Base-by-base conservation (phyloP, 2,329 filamentous ascomycete genomes). In the Aspergillus tubingensis region DNA sequence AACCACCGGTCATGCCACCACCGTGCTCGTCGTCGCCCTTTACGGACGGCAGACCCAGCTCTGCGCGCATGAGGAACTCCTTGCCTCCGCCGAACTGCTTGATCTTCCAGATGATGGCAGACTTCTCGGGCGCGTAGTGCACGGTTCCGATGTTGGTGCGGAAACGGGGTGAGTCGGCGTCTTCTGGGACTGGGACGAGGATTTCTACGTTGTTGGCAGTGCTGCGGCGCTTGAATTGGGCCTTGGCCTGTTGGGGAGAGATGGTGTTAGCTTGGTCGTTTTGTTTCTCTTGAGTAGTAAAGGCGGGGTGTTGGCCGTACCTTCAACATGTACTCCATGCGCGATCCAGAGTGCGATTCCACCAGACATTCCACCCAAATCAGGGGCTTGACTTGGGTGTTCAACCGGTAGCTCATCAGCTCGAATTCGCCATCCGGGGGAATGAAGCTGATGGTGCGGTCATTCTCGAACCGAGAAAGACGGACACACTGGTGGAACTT, bases 181-280 rank as follows among this genome's bases (percentile, higher is more conserved):
- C 95, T 75, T 99, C 95, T 21, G 95, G 95, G 2, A 99, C 95
- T 1, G 95, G 95, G 47, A 99, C 95, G 54, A 93, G 89, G 70
- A 99, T 99, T 76, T 98, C 94, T 71, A 99, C 95, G 68, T 99
- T 99, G 82, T 99, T 99, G 65, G 95, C 95, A 39, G 95, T 99
- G 77, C 91, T 96, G 72, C 95, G 88, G 68, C 95, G 90, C 82
- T 99, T 99, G 85, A 99, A 99, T 77, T 99, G 95, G 58, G 95
- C 92, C 79, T 91, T 91, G 43, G 95, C 94, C 85, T 86, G 57
- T 55, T 25, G 30, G 62, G 56, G 38, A 36, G 13, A 8, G 15
- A 32, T 6, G 47, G 32, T 36, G 21, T 60, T 60, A 62, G 48
- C 19, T 38, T 7, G 2, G 41, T n/a, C 13, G 17, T 15, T 23